Percentiles rank a stretch among this genome's conserved stretches.
Conservation (phyloP, 768 basidiomycete species). For the Psilocybe sp. region DNA sequence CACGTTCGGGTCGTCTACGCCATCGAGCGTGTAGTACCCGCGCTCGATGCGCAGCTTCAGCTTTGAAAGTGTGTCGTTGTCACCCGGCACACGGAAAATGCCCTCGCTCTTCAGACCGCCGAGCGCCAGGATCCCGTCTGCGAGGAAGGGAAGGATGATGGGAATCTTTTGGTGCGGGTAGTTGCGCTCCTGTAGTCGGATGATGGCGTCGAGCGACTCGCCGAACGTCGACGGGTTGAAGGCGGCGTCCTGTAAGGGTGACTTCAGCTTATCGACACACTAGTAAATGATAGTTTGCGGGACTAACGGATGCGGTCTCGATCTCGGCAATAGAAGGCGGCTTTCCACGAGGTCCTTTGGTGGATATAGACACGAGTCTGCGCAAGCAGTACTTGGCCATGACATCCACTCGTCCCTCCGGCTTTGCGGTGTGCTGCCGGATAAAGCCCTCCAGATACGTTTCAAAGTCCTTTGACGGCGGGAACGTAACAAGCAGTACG, state of each 20-base stretch:
- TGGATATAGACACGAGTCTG: conserved; percentile 70
- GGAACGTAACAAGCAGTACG: conserved; percentile 87
- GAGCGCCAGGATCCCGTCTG: conserved; percentile 86
- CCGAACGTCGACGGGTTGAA: conserved; percentile 96
- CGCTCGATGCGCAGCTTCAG: conserved; percentile 88
- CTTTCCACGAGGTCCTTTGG: conserved; percentile 85
- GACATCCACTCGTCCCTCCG: conserved; percentile 77
- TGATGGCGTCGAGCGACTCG: conserved; percentile 82
- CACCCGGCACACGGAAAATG: conserved; percentile 91
- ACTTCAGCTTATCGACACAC: background rate
- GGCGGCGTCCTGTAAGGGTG: conserved; percentile 67
- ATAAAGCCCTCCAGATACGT: conserved; percentile 81
- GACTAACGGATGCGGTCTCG: conserved; percentile 79
- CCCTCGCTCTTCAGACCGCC: conserved; percentile 86
- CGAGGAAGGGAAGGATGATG: conserved; percentile 91
- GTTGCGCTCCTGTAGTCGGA: conserved; percentile 79
- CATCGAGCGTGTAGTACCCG: conserved; percentile 87
- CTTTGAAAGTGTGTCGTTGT: conserved; percentile 83
- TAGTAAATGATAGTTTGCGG: background rate
- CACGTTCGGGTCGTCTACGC: conserved; percentile 88
- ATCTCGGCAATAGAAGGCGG: conserved; percentile 82
- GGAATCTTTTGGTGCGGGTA: conserved; percentile 86
- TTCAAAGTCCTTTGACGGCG: conserved; percentile 92
- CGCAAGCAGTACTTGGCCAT: conserved; percentile 91
- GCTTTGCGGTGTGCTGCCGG: conserved; percentile 59